Evolutionary conservation across 805 yeast genomes (phyloP), one percentile per base, ranked within the genome.

Genomic region (Wickerhamomyces silvicola): DNA sequence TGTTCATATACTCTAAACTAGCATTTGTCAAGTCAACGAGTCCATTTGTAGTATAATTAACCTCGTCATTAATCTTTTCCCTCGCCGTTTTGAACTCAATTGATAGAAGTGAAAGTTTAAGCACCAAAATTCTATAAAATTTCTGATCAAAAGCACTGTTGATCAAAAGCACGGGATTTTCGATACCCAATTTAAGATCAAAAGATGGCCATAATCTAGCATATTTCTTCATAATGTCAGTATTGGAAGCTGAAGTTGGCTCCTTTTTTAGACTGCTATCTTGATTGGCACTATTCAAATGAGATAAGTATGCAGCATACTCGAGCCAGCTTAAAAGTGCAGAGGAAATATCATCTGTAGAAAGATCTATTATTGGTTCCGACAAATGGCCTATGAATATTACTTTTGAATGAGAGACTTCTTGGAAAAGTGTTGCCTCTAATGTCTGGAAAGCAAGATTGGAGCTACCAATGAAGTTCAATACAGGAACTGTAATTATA

Each of bases 291-390:
- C n/a, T 24, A 16, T 5, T 21, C 29, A 14, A 15, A 14, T 19
- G 19, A 9, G 19, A 13, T 28, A 31, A 13, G 31, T 24, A 19
- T 40, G 42, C 9, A 36, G 39, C 22, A 43, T 39, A 51, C 18
- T 49, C 45, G 10, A 51, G 13, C 2, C 38, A 45, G 32, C 49
- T 42, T 26, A 40, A 31, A 1, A 60, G 48, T 21, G 62, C 47
- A 13, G 62, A 48, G 1, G 66, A 57, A 3, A 66, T 41, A 29
- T 67, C 62, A 10, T 54, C 54, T 5, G 66, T 54, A 19, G 68
- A 62, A 16, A 67, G 43, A 40, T 70, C 76, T n/a, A 68, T 24
- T 1, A 63, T 56, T 13, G 72, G 62, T 2, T 68, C 68, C 3
- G 72, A 56, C 3, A 68, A 27, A 30, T 64, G 67, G 15, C 64